phyloP scores from a whole-genome alignment of 768 basidiomycete genomes.

The Tubosaeta sp. region DNA sequence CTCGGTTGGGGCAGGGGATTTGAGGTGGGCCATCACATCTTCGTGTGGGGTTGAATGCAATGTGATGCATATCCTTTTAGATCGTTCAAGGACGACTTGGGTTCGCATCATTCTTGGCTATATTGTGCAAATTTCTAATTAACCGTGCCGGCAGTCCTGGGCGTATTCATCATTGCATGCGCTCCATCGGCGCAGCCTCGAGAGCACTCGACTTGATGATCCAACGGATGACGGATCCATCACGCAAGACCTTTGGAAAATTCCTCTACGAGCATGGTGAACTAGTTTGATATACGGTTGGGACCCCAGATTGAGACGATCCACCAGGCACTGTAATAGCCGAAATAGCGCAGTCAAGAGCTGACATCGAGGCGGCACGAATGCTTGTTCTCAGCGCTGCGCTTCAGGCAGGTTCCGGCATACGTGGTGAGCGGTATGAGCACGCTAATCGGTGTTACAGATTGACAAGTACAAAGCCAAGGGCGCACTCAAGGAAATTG shows the following conservation, averaged over 20 bases:
- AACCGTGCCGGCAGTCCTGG: constrained; percentile 57
- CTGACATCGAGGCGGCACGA: constrained; percentile 86
- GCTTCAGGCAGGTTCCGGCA: constrained; percentile 50
- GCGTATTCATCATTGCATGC: constrained; percentile 98
- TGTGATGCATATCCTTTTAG: constrained; percentile 27
- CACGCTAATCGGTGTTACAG: constrained; percentile 34
- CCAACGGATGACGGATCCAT: constrained; percentile 87
- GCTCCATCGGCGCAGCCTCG: constrained; percentile 86
- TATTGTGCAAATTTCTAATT: background rate
- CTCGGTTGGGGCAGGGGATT: constrained; percentile 95
- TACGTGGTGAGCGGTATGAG: background rate
- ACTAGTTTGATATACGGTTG: constrained; percentile 10
- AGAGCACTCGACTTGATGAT: constrained; percentile 84
- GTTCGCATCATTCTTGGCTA: constrained; percentile 35
- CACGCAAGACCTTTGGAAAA: constrained; percentile 92
- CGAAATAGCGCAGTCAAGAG: constrained; percentile 88
- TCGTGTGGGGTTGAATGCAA: background rate
- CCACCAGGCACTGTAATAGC: constrained; percentile 74
- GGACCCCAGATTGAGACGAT: constrained; percentile 1
- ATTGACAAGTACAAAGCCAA: constrained; percentile 91
- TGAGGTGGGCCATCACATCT: constrained; percentile 47
- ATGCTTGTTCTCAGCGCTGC: constrained; percentile 92
- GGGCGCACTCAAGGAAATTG: constrained; percentile 95
- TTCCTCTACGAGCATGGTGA: constrained; percentile 84
- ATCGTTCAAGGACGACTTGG: constrained; percentile 96